A percentile compares a stretch with the other conserved stretches of the same genome.
Conservation (phyloP, 2,329 filamentous ascomycete genomes). For the Penicillium concentricum region DNA sequence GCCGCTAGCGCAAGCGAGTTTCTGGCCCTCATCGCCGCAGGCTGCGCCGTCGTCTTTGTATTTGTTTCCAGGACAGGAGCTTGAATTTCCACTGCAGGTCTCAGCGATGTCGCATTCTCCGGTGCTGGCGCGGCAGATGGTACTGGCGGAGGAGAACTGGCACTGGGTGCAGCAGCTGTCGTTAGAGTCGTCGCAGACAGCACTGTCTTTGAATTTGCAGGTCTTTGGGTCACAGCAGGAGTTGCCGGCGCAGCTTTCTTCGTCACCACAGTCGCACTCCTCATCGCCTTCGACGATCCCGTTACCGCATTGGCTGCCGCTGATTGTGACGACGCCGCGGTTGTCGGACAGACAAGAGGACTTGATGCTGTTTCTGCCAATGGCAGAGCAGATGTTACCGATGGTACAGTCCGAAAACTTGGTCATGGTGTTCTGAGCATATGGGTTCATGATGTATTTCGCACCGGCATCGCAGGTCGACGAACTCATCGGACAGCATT, state of each 20-base stretch:
- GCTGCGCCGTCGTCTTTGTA: constrained; percentile 66
- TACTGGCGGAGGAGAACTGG: constrained; percentile 54
- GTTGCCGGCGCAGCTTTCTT: constrained; percentile 68
- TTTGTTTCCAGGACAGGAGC: constrained; percentile 71
- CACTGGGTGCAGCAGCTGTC: constrained; percentile 48
- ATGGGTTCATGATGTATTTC: constrained; percentile 95
- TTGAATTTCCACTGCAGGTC: constrained; percentile 69
- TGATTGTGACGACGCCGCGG: constrained; percentile 75
- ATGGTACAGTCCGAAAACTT: constrained; percentile 85
- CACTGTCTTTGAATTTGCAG: constrained; percentile 74
- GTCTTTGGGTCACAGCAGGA: constrained; percentile 80
- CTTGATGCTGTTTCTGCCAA: constrained; percentile 74
- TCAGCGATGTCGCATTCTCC: constrained; percentile 84
- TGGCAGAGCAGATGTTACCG: constrained; percentile 88
- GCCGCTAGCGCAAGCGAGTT: constrained; percentile 79
- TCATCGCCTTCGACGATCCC: constrained; percentile 94
- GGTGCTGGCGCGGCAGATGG: constrained; percentile 76
- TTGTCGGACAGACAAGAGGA: constrained; percentile 81
- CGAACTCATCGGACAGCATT: constrained; percentile 77
- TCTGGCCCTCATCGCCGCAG: constrained; percentile 60
- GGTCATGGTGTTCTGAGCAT: constrained; percentile 69
- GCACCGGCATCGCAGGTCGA: constrained; percentile 70
- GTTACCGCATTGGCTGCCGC: constrained; percentile 86
- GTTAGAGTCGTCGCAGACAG: constrained; percentile 68
- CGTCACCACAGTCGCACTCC: constrained; percentile 92